Conservation (phyloP, 441 rosid genomes). For the Adansonia gregorii region DNA sequence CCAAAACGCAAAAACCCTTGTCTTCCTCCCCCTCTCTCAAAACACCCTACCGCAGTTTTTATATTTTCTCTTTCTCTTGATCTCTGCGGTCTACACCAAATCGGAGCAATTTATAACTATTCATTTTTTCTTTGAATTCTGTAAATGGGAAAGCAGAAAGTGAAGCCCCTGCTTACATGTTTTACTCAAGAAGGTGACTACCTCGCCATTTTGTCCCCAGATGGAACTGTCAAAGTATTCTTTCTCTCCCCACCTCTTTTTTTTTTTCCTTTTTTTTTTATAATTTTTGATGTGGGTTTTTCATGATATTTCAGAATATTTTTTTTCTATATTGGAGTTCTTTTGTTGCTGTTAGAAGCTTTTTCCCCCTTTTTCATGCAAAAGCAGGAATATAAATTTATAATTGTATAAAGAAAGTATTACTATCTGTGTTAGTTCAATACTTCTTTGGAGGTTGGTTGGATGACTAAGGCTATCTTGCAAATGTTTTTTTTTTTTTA, state of each 20-base stretch:
- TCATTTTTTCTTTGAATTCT: neutral
- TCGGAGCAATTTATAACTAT: neutral
- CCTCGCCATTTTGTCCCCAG: conserved; percentile 38
- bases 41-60: neutral
- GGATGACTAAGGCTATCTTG: neutral
- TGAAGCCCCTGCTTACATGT: conserved; percentile 29
- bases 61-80: neutral
- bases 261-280: neutral
- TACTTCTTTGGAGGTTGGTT: neutral
- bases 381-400: neutral
- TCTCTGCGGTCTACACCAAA: neutral
- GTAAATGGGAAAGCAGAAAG: conserved; percentile 36
- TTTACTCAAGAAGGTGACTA: conserved; percentile 35
- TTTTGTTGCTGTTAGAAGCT: neutral
- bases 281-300: neutral
- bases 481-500: neutral
- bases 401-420: neutral
- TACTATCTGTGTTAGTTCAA: neutral
- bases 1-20: conserved; percentile 8
- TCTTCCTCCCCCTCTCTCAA: neutral
- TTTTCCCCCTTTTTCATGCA: neutral
- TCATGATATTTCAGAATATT: neutral
- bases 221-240: conserved; percentile 21
- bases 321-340: neutral
- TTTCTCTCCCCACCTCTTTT: neutral